phyloP scores from a whole-genome alignment of 495 filamentous ascomycete species.

The Penicillium maclennaniae region DNA sequence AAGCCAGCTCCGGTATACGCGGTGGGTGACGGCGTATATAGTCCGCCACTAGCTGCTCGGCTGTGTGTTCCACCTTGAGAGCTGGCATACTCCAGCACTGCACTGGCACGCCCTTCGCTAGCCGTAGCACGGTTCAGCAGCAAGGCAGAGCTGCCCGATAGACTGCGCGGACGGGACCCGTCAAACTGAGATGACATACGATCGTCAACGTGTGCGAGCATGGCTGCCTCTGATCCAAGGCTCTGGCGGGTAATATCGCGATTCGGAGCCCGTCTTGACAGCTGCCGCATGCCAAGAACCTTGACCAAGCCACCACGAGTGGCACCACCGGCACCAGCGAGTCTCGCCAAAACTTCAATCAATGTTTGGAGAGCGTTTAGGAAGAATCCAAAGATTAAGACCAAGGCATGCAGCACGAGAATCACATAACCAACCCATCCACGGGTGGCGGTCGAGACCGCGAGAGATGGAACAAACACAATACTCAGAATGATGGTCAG shows the following conservation, averaged over 20 bases:
- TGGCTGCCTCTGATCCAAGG: conserved; percentile 74
- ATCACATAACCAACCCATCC: conserved; percentile 96
- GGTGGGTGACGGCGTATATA: conserved; percentile 65
- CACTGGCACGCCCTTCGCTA: conserved; percentile 46
- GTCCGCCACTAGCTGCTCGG: conserved; percentile 46
- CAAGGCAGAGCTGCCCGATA: conserved; percentile 78
- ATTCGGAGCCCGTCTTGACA: conserved; percentile 69
- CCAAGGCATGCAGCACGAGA: conserved; percentile 77
- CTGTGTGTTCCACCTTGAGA: conserved; percentile 45
- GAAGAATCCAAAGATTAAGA: conserved; percentile 91
- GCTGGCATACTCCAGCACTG: conserved; percentile 44
- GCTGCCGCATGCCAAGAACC: conserved; percentile 88
- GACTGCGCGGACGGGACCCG: conserved; percentile 66
- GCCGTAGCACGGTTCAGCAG: conserved; percentile 56
- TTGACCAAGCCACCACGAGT: conserved; percentile 85
- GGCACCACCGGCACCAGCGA: conserved; percentile 75
- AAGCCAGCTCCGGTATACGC: conserved; percentile 60
- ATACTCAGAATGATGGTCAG: conserved; percentile 78
- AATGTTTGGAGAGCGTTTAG: conserved; percentile 87
- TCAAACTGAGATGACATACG: conserved; percentile 64
- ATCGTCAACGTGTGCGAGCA: conserved; percentile 62
- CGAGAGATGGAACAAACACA: conserved; percentile 78
- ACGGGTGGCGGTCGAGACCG: conserved; percentile 69
- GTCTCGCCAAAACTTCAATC: conserved; percentile 77
- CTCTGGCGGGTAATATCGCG: conserved; percentile 64